phyloP scores from a whole-genome alignment of 345 rosid genomes.

The Melastoma malabathricum region DNA sequence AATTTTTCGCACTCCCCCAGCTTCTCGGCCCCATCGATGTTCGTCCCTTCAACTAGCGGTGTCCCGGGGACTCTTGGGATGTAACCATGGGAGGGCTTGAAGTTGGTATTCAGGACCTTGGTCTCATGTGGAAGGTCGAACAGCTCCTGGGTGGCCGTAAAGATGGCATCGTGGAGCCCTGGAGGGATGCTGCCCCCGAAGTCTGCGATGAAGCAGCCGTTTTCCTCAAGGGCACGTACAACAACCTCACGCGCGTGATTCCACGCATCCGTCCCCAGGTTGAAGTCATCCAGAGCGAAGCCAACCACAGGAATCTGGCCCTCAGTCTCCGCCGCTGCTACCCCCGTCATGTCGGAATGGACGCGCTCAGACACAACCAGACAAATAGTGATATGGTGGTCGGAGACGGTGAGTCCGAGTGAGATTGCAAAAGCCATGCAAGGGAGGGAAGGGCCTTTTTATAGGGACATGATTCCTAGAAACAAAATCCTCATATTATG shows the following conservation, averaged over 20 bases:
- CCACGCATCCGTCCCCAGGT: slow-evolving; percentile 16
- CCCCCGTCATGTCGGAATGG: too few species aligned
- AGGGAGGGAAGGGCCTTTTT: too few species aligned
- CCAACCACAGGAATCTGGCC: slow-evolving; percentile 1
- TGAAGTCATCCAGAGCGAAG: slow-evolving; percentile 1
- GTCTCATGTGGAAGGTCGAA: slow-evolving; percentile 18
- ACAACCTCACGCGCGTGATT: slow-evolving; percentile 3
- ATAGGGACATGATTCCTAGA: too few species aligned
- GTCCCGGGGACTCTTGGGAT: slow-evolving; percentile 16
- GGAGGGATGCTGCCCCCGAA: neutral
- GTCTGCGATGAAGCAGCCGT: slow-evolving; percentile 16
- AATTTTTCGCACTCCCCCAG: slow-evolving; percentile 16
- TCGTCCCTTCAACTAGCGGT: slow-evolving; percentile 35
- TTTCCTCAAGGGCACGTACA: slow-evolving; percentile 12
- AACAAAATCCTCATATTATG: too few species aligned
- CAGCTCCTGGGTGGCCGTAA: slow-evolving; percentile 5
- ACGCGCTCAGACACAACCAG: too few species aligned
- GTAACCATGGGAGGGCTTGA: slow-evolving; percentile 24
- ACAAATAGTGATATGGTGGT: too few species aligned
- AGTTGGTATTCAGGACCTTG: slow-evolving; percentile 21
- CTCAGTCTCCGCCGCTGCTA: neutral
- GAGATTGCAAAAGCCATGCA: too few species aligned
- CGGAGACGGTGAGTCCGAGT: too few species aligned
- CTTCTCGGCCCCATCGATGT: slow-evolving; percentile 17
- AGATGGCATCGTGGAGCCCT: slow-evolving; percentile 4